Evolutionary conservation across 768 basidiomycete genomes (phyloP).

Genomic region (Pholiota conissans): DNA sequence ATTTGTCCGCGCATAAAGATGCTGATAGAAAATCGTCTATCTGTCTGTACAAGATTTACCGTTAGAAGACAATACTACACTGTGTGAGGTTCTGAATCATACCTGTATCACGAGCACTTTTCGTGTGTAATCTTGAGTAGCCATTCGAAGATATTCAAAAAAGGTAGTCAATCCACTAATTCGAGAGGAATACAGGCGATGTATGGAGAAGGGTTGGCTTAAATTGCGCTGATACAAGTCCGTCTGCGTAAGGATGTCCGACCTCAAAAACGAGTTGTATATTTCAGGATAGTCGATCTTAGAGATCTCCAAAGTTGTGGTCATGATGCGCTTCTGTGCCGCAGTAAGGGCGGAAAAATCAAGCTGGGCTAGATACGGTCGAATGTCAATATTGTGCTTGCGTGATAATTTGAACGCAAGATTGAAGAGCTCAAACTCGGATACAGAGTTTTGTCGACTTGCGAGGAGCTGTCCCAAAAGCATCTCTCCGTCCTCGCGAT

Average conservation of each 20-base stretch:
- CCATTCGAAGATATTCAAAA: conserved; percentile 60
- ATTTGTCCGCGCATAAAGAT: conserved; percentile 64
- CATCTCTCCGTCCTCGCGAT: conserved; percentile 38
- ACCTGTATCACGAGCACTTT: conserved; percentile 63
- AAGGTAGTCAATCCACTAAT: conserved; percentile 53
- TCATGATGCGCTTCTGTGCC: conserved; percentile 54
- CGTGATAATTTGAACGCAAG: conserved; percentile 47
- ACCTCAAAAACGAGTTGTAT: conserved; percentile 66
- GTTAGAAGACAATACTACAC: background rate
- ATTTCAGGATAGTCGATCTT: conserved; percentile 45
- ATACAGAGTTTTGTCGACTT: conserved; percentile 50
- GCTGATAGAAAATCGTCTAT: conserved; percentile 59
- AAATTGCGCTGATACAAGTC: conserved; percentile 56
- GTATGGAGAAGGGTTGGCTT: conserved; percentile 52
- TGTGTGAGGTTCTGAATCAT: conserved; percentile 1
- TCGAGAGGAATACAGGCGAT: conserved; percentile 60
- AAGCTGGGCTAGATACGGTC: conserved; percentile 47
- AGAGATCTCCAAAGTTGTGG: conserved; percentile 37
- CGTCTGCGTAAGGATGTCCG: conserved; percentile 51
- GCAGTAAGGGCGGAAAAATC: conserved; percentile 57
- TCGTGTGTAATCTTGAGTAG: conserved; percentile 55
- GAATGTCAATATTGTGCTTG: conserved; percentile 43
- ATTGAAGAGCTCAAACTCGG: conserved; percentile 62
- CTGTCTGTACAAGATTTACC: conserved; percentile 40
- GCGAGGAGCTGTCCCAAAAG: conserved; percentile 47